phyloP scores from a whole-genome alignment of 495 filamentous ascomycete species.

The Chaetomium tenue region DNA sequence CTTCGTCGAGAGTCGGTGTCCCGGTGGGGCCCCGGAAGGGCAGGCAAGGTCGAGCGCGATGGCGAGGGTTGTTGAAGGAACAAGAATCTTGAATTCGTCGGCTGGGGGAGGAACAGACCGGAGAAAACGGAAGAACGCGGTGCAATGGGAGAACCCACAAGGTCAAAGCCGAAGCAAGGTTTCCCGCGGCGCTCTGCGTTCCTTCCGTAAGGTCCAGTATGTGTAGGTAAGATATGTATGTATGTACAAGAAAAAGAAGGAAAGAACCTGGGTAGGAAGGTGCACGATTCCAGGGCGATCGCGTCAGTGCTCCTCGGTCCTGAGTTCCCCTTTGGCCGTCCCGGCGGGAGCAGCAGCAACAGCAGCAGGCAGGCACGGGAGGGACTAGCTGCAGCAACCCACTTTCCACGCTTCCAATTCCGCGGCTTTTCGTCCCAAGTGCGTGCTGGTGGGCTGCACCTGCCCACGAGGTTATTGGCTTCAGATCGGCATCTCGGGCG shows the following conservation, averaged over 20 bases:
- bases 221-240: background rate
- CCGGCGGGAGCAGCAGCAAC: conserved; percentile 1
- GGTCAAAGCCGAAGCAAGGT: background rate
- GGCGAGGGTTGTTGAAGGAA: background rate
- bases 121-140: background rate
- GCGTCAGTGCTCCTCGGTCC: conserved; percentile 20
- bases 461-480: conserved; percentile 19
- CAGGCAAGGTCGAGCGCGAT: background rate
- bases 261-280: background rate
- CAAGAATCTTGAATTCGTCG: background rate
- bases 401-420: conserved; percentile 9
- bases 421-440: conserved; percentile 26
- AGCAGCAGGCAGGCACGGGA: conserved; percentile 2
- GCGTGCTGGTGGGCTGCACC: conserved; percentile 3
- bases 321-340: background rate
- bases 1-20: conserved; percentile 4
- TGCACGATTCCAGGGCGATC: conserved; percentile 13
- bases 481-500: conserved; percentile 36
- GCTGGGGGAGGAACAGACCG: background rate
- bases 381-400: conserved; percentile 5
- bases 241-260: background rate
- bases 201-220: background rate
- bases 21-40: conserved; percentile 21
- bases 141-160: background rate
- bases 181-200: background rate